phyloP scores from a whole-genome alignment of 768 basidiomycete species.

The Russula virescens region DNA sequence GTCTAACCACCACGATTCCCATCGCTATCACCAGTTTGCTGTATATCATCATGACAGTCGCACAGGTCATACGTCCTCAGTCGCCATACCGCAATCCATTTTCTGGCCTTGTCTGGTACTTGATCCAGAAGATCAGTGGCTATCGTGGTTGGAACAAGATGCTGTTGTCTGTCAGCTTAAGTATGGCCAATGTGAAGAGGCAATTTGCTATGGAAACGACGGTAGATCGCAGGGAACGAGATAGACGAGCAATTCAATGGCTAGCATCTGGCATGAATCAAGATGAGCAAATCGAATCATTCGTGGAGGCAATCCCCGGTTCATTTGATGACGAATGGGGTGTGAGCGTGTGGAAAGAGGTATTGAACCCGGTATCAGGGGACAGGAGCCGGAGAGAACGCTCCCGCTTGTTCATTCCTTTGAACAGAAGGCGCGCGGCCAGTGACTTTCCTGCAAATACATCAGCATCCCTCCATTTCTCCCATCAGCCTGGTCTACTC shows the following conservation, averaged over 20 bases:
- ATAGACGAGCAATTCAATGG: background rate
- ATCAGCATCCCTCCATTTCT: too few relatives aligned
- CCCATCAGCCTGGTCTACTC: too few relatives aligned
- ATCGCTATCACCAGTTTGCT: background rate
- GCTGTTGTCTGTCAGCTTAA: background rate
- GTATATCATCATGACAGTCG: background rate
- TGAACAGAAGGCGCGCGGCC: too few relatives aligned
- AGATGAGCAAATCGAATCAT: background rate
- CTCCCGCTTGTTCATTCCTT: too few relatives aligned
- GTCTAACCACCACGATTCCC: background rate
- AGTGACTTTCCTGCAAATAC: too few relatives aligned
- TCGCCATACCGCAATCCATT: background rate
- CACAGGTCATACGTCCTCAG: background rate
- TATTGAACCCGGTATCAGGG: too few relatives aligned
- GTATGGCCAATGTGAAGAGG: conserved; percentile 3
- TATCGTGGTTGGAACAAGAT: background rate
- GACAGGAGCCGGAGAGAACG: too few relatives aligned
- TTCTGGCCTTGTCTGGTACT: background rate
- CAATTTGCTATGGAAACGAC: conserved; percentile 5
- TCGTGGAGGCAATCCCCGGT: background rate
- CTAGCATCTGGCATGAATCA: background rate
- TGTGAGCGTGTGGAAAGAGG: background rate
- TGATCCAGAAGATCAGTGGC: background rate
- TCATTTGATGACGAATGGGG: conserved; percentile 10
- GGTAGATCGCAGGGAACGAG: background rate